Base-by-base conservation (phyloP, 2,329 filamentous ascomycete species). In the Lachnum nothofagi region DNA sequence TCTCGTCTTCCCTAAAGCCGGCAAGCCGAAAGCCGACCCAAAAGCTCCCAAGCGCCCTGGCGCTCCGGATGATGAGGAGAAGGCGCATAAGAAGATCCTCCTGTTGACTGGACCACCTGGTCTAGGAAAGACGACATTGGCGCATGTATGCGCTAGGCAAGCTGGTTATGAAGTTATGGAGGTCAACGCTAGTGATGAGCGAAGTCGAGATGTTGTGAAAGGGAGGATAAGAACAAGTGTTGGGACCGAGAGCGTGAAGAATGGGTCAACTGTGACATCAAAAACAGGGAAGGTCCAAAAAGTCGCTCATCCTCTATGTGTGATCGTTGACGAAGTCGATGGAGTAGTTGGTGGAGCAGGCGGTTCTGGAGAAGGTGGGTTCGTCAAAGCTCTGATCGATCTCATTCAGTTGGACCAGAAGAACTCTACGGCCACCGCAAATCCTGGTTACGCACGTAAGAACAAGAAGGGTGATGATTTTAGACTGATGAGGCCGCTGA, bases 171-270 rank as follows among this genome's bases (percentile, higher is more conserved):
- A 97, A 62, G 87, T 95, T 1, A 79, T 97, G 64, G 93, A 98
- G 66, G 95, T 98, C 69, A 98, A 98, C 61, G 93, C 94, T 7
- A 97, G 91, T 60, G 93, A 98, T 63, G 94, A 98, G 64, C 79
- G 93, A 60, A 95, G 89, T 63, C 78, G 80, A 24, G 83, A 91
- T 62, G 89, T 98, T 1, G 93, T 98, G 29, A 93, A 88, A 64
- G 89, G 88, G 5, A 80, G 90, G 14, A 96, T 98, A 57, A 80
- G 88, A 59, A 95, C 95, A 48, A 91, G 88, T 66, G 77, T 98
- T 27, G 91, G 88, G 0, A 98, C 93, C 0, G 91, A 98, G 66
- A 96, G 88, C 51, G 91, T 98, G 52, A 93, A 88, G 64, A 81
- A 78, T 23, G 83, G 88, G 7, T 76, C 67, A 19, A 69, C 68